A percentile compares a stretch with the other conserved stretches of the same genome.
Evolutionary conservation across 148 eudicot genomes (phyloP).

Genomic region (Bassia scoparia): DNA sequence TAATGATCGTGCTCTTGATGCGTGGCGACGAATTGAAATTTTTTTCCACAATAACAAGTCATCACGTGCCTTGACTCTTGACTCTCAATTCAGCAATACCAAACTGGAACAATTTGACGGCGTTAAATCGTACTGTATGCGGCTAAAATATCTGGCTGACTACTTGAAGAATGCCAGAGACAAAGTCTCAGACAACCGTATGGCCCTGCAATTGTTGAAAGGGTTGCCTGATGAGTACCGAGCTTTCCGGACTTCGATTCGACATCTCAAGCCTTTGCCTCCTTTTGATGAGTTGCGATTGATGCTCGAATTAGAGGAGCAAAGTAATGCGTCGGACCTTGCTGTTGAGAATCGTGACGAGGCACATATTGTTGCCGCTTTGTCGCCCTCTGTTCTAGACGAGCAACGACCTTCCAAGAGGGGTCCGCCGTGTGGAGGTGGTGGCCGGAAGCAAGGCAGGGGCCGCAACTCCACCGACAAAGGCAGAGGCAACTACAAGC

Average conservation of each 20-base stretch:
- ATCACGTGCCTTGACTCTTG: not conserved
- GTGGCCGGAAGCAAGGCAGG: not conserved
- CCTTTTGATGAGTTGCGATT: not conserved
- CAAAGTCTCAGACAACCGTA: not conserved
- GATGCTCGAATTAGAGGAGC: not conserved
- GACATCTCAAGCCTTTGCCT: not conserved
- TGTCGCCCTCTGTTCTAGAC: not conserved
- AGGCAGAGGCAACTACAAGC: not conserved
- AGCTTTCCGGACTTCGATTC: not conserved
- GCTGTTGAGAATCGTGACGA: not conserved
- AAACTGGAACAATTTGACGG: not conserved
- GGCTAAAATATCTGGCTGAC: not conserved
- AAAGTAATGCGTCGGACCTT: not conserved
- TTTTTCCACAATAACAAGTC: slow-evolving; percentile 7
- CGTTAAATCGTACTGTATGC: not conserved
- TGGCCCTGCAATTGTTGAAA: not conserved
- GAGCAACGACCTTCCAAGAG: not conserved
- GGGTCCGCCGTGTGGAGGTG: not conserved
- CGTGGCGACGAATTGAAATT: not conserved
- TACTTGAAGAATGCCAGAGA: not conserved
- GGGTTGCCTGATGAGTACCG: not conserved
- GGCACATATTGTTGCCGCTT: not conserved
- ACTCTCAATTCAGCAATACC: not conserved
- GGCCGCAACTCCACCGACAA: not conserved
- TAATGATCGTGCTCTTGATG: not conserved